phyloP scores from a whole-genome alignment of 257 asterid species.

The Solanum bulbocastanum region DNA sequence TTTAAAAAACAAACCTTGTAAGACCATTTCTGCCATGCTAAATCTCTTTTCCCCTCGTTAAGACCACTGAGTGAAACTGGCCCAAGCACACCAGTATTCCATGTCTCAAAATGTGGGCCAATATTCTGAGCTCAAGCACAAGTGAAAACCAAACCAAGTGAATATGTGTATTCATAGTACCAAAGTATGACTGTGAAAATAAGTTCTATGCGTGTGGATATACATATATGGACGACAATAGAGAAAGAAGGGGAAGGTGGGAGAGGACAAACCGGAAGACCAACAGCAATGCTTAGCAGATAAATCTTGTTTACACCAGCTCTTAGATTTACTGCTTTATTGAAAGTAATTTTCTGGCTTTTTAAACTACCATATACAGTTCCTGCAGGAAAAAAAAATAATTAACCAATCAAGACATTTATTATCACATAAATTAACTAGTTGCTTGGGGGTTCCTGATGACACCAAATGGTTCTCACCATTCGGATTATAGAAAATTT shows the following conservation, averaged over 20 bases:
- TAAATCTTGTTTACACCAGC: conserved; percentile 16
- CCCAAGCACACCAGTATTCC: conserved; percentile 75
- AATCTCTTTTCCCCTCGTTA: conserved; percentile 75
- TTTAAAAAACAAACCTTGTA: conserved; percentile 44
- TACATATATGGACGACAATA: not conserved
- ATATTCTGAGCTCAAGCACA: conserved; percentile 2
- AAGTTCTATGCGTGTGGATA: not conserved
- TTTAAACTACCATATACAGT: conserved; percentile 14
- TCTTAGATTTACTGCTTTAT: conserved; percentile 5
- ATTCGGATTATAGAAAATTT: not conserved
- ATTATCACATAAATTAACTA: not conserved
- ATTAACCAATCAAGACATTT: not conserved
- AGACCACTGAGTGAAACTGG: conserved; percentile 93
- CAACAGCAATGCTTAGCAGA: conserved; percentile 21
- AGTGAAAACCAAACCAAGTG: not conserved
- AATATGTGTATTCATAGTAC: not conserved
- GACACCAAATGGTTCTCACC: not conserved
- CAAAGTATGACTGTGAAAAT: not conserved
- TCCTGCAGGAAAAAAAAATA: not conserved
- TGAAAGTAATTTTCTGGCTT: conserved; percentile 13
- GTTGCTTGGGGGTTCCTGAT: not conserved
- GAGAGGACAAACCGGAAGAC: conserved; percentile 17
- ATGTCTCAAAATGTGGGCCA: conserved; percentile 19
- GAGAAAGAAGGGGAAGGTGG: not conserved
- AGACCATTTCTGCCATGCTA: conserved; percentile 97